These are phyloP conservation scores for Myxozyma neotropica DNA, from an alignment of 805 yeast species.

Conservation along the genomic window DNA sequence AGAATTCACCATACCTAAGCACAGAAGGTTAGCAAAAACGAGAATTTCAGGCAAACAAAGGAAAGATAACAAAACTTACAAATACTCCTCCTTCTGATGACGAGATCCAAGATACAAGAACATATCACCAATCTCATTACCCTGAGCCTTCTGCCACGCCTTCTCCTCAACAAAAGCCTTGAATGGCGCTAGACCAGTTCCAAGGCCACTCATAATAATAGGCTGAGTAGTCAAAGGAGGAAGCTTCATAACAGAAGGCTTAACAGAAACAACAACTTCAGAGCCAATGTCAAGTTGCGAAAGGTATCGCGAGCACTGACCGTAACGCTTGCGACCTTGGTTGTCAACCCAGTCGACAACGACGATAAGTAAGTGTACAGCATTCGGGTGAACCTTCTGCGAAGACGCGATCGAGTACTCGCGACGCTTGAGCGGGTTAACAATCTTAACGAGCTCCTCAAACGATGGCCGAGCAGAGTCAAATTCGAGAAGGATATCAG, in stretches of 20 bases:
- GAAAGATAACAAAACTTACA: conserved; percentile 40
- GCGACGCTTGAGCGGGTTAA: conserved; percentile 91
- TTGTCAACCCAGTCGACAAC: conserved; percentile 95
- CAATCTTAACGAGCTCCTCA: conserved; percentile 66
- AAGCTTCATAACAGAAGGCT: conserved; percentile 95
- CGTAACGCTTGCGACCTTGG: conserved; percentile 81
- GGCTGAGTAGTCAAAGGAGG: conserved; percentile 88
- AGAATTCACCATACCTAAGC: conserved; percentile 79
- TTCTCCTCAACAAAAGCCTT: conserved; percentile 96
- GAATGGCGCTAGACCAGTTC: conserved; percentile 98
- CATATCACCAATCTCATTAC: conserved; percentile 83
- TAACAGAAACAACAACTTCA: conserved; percentile 89
- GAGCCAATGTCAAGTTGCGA: conserved; percentile 77
- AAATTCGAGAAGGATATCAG: conserved; percentile 78
- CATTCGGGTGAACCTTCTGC: conserved; percentile 87
- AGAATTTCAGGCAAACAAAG: background rate
- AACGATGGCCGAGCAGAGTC: conserved; percentile 77
- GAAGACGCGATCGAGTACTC: conserved; percentile 98
- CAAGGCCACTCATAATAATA: conserved; percentile 93
- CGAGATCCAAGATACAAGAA: conserved; percentile 90
- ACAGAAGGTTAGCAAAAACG: background rate
- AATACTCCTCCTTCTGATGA: conserved; percentile 91
- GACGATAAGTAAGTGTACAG: conserved; percentile 86
- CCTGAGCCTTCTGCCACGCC: conserved; percentile 88
- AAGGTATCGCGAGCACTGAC: conserved; percentile 91